Conservation (phyloP, 768 basidiomycete species). For the Auricularia heimuer region DNA sequence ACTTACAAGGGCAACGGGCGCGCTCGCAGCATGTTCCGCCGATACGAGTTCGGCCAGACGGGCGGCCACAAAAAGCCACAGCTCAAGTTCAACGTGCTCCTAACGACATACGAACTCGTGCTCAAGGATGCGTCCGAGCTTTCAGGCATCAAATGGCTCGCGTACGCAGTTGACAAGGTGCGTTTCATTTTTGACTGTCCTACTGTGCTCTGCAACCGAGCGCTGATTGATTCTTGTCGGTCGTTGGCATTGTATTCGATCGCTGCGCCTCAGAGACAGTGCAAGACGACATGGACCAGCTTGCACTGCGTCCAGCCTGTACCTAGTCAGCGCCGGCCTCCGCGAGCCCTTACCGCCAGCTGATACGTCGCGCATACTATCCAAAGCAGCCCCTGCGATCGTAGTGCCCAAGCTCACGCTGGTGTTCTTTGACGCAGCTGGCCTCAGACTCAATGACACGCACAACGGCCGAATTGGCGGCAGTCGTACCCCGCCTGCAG, state of each 20-base stretch:
- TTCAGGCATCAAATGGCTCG: conserved; percentile 18
- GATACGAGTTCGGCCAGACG: conserved; percentile 80
- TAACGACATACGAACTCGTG: conserved; percentile 95
- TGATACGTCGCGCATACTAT: too few relatives aligned
- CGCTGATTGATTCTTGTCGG: conserved; percentile 5
- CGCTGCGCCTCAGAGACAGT: too few relatives aligned
- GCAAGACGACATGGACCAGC: too few relatives aligned
- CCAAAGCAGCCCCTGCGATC: too few relatives aligned
- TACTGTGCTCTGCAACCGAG: conserved; percentile 10
- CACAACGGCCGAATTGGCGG: too few relatives aligned
- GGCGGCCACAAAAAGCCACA: conserved; percentile 45
- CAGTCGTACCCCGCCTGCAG: too few relatives aligned
- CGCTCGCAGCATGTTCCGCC: conserved; percentile 84
- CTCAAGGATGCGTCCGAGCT: conserved; percentile 84
- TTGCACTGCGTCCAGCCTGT: too few relatives aligned
- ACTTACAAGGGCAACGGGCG: conserved; percentile 88
- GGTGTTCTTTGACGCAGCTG: too few relatives aligned
- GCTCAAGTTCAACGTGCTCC: conserved; percentile 90
- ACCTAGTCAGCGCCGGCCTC: too few relatives aligned
- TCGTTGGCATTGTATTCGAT: background rate
- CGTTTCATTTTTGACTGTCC: conserved; percentile 13
- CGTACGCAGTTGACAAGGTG: conserved; percentile 96
- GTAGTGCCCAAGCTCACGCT: too few relatives aligned
- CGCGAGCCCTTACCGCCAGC: too few relatives aligned
- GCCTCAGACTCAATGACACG: too few relatives aligned